Conservation (phyloP, 2,329 filamentous ascomycete genomes). For the Raffaelea albimanens region DNA sequence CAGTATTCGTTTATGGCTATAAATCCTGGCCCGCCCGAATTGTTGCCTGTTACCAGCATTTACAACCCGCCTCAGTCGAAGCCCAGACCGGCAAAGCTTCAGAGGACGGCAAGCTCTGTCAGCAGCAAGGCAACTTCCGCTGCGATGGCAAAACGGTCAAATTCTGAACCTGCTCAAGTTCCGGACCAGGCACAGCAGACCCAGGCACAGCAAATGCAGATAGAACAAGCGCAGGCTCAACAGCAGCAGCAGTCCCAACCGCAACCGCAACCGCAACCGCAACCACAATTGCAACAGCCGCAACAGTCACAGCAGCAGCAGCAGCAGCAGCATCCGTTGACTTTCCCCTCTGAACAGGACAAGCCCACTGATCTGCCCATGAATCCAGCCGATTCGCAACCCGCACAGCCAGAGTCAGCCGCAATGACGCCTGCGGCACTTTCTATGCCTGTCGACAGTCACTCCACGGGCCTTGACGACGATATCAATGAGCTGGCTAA, state of each 20-base stretch:
- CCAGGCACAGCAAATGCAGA: background rate
- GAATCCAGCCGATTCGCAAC: background rate
- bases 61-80: constrained; percentile 26
- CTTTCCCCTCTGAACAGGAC: background rate
- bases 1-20: constrained; percentile 29
- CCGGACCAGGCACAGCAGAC: background rate
- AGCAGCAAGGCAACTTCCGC: constrained; percentile 1
- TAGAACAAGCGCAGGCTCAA: background rate
- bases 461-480: background rate
- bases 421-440: background rate
- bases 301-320: background rate
- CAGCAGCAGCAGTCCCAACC: background rate
- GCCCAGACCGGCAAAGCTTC: constrained; percentile 2
- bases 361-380: too few species aligned
- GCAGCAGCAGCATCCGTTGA: background rate
- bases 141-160: constrained; percentile 9
- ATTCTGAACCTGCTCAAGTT: constrained; percentile 9
- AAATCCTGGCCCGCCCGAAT: constrained; percentile 32
- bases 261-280: background rate
- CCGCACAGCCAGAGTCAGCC: background rate
- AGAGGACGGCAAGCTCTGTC: constrained; percentile 1
- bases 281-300: background rate
- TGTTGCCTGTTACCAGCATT: constrained; percentile 31
- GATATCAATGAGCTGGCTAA: background rate
- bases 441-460: background rate